Evolutionary conservation across 2,329 filamentous ascomycete species (phyloP).

Genomic region (Botrytis cinerea): DNA sequence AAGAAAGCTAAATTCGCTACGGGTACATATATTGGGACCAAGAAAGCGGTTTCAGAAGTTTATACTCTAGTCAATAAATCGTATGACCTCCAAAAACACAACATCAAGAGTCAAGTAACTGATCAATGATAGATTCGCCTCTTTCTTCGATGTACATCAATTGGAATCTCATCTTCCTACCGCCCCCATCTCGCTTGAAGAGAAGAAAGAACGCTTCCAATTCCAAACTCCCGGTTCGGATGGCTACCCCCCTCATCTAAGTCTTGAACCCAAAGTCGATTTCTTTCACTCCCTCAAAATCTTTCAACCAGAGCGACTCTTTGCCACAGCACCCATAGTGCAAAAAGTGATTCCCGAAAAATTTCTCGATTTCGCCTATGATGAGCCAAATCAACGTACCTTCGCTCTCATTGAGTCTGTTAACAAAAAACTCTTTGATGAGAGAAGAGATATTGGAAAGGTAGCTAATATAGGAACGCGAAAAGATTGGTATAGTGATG

Average conservation of each 20-base stretch:
- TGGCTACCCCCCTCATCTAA: slow-evolving; percentile 15
- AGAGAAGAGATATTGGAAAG: slow-evolving; percentile 22
- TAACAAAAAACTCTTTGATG: slow-evolving; percentile 3
- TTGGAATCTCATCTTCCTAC: slow-evolving; percentile 13
- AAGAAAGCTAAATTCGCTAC: slow-evolving; percentile 1
- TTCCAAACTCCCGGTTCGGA: slow-evolving; percentile 20
- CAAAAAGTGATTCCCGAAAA: slow-evolving; percentile 17
- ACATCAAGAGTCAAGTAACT: not conserved
- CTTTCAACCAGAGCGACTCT: slow-evolving; percentile 17
- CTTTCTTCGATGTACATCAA: slow-evolving; percentile 20
- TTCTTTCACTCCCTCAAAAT: slow-evolving; percentile 11
- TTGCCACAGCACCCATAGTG: slow-evolving; percentile 11
- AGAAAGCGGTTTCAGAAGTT: slow-evolving; percentile 22
- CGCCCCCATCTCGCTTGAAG: not conserved
- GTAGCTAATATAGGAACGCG: slow-evolving; percentile 26
- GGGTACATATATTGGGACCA: slow-evolving; percentile 19
- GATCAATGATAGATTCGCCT: slow-evolving; percentile 2
- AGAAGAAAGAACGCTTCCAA: slow-evolving; percentile 17
- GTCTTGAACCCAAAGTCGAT: slow-evolving; percentile 13
- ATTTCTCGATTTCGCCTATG: slow-evolving; percentile 18
- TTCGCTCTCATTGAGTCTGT: slow-evolving; percentile 16
- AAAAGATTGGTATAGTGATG: slow-evolving; percentile 37
- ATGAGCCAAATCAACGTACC: slow-evolving; percentile 15
- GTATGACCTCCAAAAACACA: not conserved
- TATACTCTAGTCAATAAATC: slow-evolving; percentile 14